These are phyloP conservation scores for Dispira simplex DNA, from an alignment of 192 early-diverging fungal genomes.

Conservation along the genomic window DNA sequence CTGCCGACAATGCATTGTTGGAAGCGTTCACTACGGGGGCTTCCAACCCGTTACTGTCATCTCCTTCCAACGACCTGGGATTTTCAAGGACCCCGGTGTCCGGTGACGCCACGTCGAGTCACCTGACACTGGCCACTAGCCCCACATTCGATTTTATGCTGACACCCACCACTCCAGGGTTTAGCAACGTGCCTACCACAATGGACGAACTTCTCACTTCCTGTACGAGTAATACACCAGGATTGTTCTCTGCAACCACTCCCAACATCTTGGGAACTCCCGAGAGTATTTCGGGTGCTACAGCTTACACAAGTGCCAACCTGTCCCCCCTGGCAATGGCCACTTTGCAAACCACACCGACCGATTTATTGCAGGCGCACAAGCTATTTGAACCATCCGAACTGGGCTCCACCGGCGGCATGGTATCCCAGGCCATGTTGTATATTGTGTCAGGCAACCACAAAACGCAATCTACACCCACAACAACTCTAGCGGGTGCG, in stretches of 20 bases:
- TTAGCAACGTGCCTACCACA: neutral
- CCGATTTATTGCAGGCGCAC: neutral
- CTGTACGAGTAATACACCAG: neutral
- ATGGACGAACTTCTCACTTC: neutral
- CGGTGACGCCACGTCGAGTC: neutral
- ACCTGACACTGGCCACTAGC: neutral
- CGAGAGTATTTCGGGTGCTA: neutral
- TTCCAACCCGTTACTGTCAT: neutral
- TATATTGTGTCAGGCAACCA: neutral
- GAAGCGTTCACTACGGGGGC: neutral
- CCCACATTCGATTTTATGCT: constrained; percentile 5
- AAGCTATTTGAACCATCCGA: too few relatives aligned
- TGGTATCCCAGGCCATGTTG: neutral
- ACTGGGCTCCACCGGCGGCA: neutral
- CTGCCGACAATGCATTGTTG: neutral
- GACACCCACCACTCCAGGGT: constrained; percentile 10
- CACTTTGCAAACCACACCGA: neutral
- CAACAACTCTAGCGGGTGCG: neutral
- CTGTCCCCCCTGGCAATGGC: neutral
- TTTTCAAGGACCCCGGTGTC: neutral
- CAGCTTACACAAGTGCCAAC: neutral
- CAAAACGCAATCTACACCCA: neutral
- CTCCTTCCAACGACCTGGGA: neutral
- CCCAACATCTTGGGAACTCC: neutral
- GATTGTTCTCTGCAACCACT: neutral